Percentiles rank a stretch among this genome's conserved stretches.
phyloP scores from a whole-genome alignment of 2,329 filamentous ascomycete species.

The Ceratocystis variospora region DNA sequence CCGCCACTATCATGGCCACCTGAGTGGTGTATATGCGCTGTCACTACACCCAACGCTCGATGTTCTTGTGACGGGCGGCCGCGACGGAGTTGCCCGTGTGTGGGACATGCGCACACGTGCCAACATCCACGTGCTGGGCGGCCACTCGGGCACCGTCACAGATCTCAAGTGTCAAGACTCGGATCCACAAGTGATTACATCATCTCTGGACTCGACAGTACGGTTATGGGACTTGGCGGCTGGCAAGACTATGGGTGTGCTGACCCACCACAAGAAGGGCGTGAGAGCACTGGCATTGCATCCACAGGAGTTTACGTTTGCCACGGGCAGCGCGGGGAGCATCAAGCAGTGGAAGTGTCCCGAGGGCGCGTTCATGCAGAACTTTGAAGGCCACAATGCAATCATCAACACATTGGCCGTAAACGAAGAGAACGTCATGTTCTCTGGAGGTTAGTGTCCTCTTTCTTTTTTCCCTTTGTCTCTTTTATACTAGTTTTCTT shows the following conservation, averaged over 20 bases:
- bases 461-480: background rate
- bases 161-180: conserved; percentile 88
- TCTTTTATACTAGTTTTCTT: background rate
- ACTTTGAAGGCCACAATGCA: conserved; percentile 90
- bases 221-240: conserved; percentile 92
- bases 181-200: conserved; percentile 87
- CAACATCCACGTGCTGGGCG: conserved; percentile 85
- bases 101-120: conserved; percentile 98
- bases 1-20: conserved; percentile 89
- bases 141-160: conserved; percentile 81
- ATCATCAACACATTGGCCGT: conserved; percentile 91
- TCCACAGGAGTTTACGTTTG: conserved; percentile 91
- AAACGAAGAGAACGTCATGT: conserved; percentile 89
- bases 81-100: conserved; percentile 85
- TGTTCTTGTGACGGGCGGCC: conserved; percentile 83
- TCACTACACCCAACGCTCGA: conserved; percentile 89
- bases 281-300: conserved; percentile 74
- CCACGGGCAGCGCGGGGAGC: conserved; percentile 75
- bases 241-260: conserved; percentile 86
- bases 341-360: conserved; percentile 99
- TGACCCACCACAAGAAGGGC: conserved; percentile 98
- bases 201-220: conserved; percentile 84
- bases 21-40: conserved; percentile 89
- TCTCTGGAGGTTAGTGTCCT: conserved; percentile 53
- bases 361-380: conserved; percentile 97